Evolutionary conservation across 2,329 filamentous ascomycete species (phyloP).

Genomic region (Microsporum ferrugineum): DNA sequence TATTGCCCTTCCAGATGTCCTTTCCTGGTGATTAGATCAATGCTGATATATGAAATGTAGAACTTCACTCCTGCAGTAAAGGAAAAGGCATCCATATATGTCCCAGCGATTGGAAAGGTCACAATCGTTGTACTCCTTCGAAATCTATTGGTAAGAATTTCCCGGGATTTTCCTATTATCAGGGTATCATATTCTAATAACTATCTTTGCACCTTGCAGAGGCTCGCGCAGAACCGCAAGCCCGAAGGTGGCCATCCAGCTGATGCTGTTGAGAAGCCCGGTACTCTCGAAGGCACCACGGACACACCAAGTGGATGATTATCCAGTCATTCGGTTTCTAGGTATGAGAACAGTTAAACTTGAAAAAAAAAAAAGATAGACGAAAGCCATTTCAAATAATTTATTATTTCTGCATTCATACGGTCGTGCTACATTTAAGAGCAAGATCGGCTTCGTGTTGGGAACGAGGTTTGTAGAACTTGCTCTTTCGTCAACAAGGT

Average conservation of each 20-base stretch:
- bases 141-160: conserved; percentile 64
- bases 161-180: neutral
- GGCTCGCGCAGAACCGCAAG: conserved; percentile 35
- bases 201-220: conserved; percentile 16
- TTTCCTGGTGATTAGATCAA: neutral
- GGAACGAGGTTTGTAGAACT: too few species aligned
- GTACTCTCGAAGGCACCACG: conserved; percentile 26
- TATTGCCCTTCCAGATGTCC: neutral
- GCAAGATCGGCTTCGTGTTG: too few species aligned
- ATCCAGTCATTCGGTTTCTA: neutral
- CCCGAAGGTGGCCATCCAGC: conserved; percentile 31
- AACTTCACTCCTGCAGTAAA: conserved; percentile 88
- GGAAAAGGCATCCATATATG: conserved; percentile 92
- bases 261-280: conserved; percentile 31
- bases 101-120: conserved; percentile 93
- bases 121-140: conserved; percentile 85
- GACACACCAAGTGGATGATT: neutral
- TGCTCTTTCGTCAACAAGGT: neutral
- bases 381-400: neutral
- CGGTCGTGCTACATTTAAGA: neutral
- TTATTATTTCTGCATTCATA: neutral
- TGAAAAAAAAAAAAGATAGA: neutral
- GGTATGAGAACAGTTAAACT: neutral
- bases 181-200: conserved; percentile 3
- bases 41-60: conserved; percentile 23